These are phyloP conservation scores for Glycine soja DNA, from an alignment of 306 rosid species.

Conservation along the genomic window DNA sequence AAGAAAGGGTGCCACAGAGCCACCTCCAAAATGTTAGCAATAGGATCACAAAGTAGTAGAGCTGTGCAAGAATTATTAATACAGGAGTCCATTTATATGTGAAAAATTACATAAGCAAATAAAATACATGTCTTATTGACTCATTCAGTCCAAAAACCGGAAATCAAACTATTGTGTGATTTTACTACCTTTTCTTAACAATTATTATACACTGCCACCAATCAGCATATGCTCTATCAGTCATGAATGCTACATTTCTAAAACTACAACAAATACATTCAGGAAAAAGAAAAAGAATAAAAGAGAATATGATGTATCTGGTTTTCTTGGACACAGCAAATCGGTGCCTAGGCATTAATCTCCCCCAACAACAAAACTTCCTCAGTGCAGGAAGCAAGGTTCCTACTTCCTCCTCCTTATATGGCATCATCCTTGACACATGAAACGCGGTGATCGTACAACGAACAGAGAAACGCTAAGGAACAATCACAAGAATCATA, in stretches of 20 bases:
- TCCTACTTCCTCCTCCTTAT: constrained; percentile 53
- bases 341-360: constrained; percentile 61
- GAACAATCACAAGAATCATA: constrained; percentile 83
- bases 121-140: constrained; percentile 52
- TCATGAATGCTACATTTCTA: constrained; percentile 70
- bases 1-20: constrained; percentile 39
- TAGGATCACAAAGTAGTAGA: constrained; percentile 36
- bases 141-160: constrained; percentile 47
- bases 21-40: constrained; percentile 40
- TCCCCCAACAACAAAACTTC: constrained; percentile 65
- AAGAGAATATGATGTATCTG: constrained; percentile 59
- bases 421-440: constrained; percentile 66
- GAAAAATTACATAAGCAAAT: constrained; percentile 43
- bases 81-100: constrained; percentile 44
- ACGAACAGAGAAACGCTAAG: constrained; percentile 59
- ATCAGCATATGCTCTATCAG: constrained; percentile 78
- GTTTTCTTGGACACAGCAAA: constrained; percentile 63
- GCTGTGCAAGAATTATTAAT: constrained; percentile 38
- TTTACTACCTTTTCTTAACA: constrained; percentile 74
- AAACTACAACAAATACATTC: constrained; percentile 83
- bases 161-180: constrained; percentile 64
- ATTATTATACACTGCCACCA: constrained; percentile 80
- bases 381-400: constrained; percentile 63
- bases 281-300: constrained; percentile 36
- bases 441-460: constrained; percentile 59